Percentiles rank a stretch among this genome's conserved stretches.
Evolutionary conservation across 2,329 filamentous ascomycete genomes (phyloP).

Genomic region (Epichloe gansuensis): DNA sequence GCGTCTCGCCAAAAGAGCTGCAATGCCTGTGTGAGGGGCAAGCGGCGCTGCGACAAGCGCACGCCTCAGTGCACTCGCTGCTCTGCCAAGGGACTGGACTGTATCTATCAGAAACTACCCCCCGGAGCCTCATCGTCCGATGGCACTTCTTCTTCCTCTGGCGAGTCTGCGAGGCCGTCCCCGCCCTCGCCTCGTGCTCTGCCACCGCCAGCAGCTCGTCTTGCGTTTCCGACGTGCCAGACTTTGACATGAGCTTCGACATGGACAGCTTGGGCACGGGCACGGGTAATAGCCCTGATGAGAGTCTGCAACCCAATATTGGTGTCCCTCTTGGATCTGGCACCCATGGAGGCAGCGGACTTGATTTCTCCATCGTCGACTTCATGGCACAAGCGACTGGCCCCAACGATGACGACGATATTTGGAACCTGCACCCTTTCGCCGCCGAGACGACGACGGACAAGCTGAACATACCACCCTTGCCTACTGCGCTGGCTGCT

Average conservation of each 20-base stretch:
- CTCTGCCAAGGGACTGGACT: slow-evolving; percentile 27
- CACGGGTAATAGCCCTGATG: slow-evolving; percentile 20
- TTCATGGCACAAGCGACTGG: slow-evolving; percentile 15
- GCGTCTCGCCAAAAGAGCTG: slow-evolving; percentile 39
- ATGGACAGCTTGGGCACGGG: slow-evolving; percentile 8
- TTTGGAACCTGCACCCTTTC: slow-evolving; percentile 15
- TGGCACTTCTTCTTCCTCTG: slow-evolving; percentile 10
- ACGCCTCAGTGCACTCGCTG: slow-evolving; percentile 30
- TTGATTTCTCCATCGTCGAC: slow-evolving; percentile 24
- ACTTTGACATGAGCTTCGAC: slow-evolving; percentile 26
- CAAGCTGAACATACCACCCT: slow-evolving; percentile 20
- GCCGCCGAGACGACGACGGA: slow-evolving; percentile 9
- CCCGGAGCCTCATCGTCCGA: slow-evolving; percentile 8
- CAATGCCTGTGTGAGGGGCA: slow-evolving; percentile 34
- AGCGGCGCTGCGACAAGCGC: slow-evolving; percentile 34
- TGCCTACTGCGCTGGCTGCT: slow-evolving; percentile 10
- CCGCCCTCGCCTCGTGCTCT: slow-evolving; percentile 1
- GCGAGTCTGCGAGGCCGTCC: slow-evolving; percentile 7
- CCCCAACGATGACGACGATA: slow-evolving; percentile 10
- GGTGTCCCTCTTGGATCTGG: background rate
- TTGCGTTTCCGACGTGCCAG: slow-evolving; percentile 14
- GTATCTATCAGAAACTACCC: slow-evolving; percentile 27
- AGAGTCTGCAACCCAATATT: slow-evolving; percentile 14
- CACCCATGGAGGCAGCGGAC: slow-evolving; percentile 9
- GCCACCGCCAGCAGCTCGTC: slow-evolving; percentile 3